Conservation (phyloP, 371 early-diverging fungal species). For the Chytridium lagenaria region DNA sequence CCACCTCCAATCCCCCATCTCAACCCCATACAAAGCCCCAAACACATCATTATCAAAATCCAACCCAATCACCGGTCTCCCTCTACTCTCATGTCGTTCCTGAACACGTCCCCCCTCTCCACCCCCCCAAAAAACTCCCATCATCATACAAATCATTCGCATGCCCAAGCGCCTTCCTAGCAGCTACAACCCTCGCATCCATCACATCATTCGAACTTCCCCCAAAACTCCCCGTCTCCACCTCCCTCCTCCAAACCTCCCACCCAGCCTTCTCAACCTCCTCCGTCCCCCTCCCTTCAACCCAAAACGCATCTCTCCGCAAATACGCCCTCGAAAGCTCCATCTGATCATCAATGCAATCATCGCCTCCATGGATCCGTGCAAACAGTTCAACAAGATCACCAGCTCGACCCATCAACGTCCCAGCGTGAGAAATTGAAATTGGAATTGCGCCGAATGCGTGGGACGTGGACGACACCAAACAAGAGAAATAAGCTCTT, state of each 20-base stretch:
- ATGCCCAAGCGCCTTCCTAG: neutral
- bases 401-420: conserved; percentile 43
- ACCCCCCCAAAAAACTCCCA: neutral
- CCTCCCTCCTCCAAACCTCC: neutral
- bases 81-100: no score
- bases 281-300: neutral
- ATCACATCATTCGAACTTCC: no score
- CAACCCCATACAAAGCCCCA: conserved; percentile 27
- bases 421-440: conserved; percentile 46
- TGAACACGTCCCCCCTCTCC: no score
- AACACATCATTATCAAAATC: conserved; percentile 40
- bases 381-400: conserved; percentile 28
- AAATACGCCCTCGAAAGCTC: conserved; percentile 37
- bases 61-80: conserved; percentile 30
- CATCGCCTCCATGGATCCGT: conserved; percentile 29
- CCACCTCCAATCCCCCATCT: conserved; percentile 9
- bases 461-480: conserved; percentile 4
- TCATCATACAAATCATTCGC: neutral
- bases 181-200: neutral
- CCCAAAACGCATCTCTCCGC: conserved; percentile 26
- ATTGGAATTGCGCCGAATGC: conserved; percentile 9
- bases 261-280: neutral
- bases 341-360: conserved; percentile 52
- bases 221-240: no score
- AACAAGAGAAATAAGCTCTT: neutral